Conservation (phyloP, 2,329 filamentous ascomycete genomes). For the Calonectria montana region DNA sequence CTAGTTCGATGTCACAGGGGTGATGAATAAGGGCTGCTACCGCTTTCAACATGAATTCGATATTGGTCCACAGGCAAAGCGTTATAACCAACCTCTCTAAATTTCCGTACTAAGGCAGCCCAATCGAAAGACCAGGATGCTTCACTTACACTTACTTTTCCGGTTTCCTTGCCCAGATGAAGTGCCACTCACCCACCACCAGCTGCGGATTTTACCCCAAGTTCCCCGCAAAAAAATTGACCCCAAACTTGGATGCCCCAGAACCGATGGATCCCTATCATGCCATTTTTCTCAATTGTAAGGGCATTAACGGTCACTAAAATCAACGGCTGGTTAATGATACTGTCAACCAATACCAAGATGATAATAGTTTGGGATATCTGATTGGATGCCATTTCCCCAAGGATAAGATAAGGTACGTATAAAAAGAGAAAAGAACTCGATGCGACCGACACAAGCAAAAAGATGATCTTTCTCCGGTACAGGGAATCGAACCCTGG, state of each 20-base stretch:
- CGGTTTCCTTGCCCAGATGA: neutral
- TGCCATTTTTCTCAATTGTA: too few species aligned
- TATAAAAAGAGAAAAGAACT: too few species aligned
- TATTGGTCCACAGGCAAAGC: neutral
- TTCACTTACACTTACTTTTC: neutral
- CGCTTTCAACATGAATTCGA: neutral
- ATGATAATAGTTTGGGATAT: too few species aligned
- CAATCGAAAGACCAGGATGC: neutral
- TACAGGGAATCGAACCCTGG: constrained; percentile 43
- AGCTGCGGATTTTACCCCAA: constrained; percentile 10
- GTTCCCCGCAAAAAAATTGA: constrained; percentile 15
- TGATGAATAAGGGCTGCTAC: constrained; percentile 4
- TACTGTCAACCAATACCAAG: too few species aligned
- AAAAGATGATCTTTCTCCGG: neutral
- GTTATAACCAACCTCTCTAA: neutral
- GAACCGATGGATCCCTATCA: too few species aligned
- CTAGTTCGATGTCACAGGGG: neutral
- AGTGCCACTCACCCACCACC: too few species aligned
- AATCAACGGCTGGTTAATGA: too few species aligned
- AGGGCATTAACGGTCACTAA: too few species aligned
- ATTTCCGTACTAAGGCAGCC: neutral
- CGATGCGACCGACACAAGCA: neutral
- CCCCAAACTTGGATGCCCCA: neutral
- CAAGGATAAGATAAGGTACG: too few species aligned
- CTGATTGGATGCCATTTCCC: too few species aligned